phyloP scores from a whole-genome alignment of 495 filamentous ascomycete species.

The Penicillium coprophilum region DNA sequence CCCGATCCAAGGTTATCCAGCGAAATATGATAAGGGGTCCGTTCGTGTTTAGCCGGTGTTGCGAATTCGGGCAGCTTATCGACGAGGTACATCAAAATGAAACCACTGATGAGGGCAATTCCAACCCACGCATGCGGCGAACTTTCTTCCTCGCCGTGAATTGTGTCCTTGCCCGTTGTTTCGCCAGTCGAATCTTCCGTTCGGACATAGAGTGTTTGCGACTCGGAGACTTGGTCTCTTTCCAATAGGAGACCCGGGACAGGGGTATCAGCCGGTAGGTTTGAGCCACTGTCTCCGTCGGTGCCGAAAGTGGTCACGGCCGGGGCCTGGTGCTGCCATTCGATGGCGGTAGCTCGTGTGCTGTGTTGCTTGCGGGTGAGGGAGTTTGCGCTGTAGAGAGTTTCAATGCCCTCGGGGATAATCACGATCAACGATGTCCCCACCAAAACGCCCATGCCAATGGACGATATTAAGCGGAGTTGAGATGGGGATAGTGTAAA shows the following conservation, averaged over 20 bases:
- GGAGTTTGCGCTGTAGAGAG: conserved; percentile 67
- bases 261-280: conserved; percentile 14
- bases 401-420: conserved; percentile 94
- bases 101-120: conserved; percentile 80
- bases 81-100: conserved; percentile 95
- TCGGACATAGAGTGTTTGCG: conserved; percentile 17
- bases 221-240: conserved; percentile 17
- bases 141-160: conserved; percentile 34
- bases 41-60: conserved; percentile 53
- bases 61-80: conserved; percentile 80
- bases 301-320: conserved; percentile 17
- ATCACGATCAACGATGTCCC: conserved; percentile 96
- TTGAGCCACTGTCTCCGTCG: conserved; percentile 6
- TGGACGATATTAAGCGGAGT: conserved; percentile 81
- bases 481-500: conserved; percentile 88
- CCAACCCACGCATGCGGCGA: conserved; percentile 76
- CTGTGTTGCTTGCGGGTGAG: conserved; percentile 32
- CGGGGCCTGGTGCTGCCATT: conserved; percentile 35
- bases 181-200: conserved; percentile 38
- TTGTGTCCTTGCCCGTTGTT: conserved; percentile 38
- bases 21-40: conserved; percentile 68
- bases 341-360: conserved; percentile 27
- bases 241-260: conserved; percentile 22
- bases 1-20: conserved; percentile 70
- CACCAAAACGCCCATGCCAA: conserved; percentile 92